These are phyloP conservation scores for Ceratobasidium sp. DNA, from an alignment of 1,284 basidiomycete genomes.

Conservation along the genomic window DNA sequence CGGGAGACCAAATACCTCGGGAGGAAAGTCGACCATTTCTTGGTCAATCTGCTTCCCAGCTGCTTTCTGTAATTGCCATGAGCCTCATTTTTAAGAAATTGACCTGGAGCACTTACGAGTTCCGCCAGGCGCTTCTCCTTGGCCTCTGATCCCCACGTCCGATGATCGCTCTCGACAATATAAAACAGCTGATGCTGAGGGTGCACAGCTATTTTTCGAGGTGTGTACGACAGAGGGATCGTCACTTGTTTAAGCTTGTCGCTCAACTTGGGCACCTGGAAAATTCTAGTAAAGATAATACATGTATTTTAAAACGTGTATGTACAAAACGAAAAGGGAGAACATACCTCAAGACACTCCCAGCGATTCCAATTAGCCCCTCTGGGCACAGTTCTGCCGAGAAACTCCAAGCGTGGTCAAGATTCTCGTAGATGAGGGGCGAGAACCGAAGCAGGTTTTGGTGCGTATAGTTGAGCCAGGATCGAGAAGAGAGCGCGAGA, in stretches of 20 bases:
- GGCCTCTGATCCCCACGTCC: constrained; percentile 81
- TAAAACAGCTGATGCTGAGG: constrained; percentile 88
- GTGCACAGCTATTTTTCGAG: constrained; percentile 91
- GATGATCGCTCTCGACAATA: constrained; percentile 93
- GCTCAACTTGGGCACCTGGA: constrained; percentile 95
- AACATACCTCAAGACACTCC: constrained; percentile 87
- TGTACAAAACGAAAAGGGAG: neutral
- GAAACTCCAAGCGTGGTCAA: constrained; percentile 97
- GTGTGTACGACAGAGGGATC: constrained; percentile 92
- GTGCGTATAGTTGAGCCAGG: constrained; percentile 97
- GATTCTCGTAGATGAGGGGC: constrained; percentile 94
- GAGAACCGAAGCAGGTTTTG: constrained; percentile 98
- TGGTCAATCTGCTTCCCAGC: constrained; percentile 75
- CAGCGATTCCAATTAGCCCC: constrained; percentile 95
- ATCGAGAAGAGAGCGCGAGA: constrained; percentile 92
- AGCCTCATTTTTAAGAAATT: too few relatives aligned
- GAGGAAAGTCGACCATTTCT: constrained; percentile 80
- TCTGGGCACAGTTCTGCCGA: constrained; percentile 97
- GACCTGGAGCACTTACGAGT: constrained; percentile 68
- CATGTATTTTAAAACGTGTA: too few relatives aligned
- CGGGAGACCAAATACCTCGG: constrained; percentile 85
- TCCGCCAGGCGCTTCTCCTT: constrained; percentile 75
- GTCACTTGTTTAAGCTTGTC: constrained; percentile 96
- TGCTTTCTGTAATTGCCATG: constrained; percentile 24
- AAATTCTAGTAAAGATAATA: constrained; percentile 73